These are phyloP conservation scores for Podospora appendiculata DNA, from an alignment of 495 filamentous ascomycete species.

Conservation along the genomic window DNA sequence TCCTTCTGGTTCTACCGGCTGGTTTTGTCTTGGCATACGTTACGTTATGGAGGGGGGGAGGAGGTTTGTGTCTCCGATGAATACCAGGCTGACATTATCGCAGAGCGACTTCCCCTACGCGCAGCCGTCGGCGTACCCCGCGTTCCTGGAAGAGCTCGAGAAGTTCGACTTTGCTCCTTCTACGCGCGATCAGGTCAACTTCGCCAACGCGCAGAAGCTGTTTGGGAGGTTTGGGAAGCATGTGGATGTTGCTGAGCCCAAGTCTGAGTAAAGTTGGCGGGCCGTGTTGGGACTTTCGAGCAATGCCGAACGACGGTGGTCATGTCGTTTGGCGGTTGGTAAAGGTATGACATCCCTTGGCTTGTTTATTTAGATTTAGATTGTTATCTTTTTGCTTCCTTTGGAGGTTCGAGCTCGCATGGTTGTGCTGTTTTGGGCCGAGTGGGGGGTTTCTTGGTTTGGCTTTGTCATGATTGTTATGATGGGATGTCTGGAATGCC, in stretches of 20 bases:
- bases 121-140: constrained; percentile 16
- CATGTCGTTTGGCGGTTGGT: too few relatives aligned
- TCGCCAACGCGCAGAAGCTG: constrained; percentile 14
- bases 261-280: neutral
- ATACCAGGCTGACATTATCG: neutral
- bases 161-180: constrained; percentile 5
- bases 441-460: too few relatives aligned
- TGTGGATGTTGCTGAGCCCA: constrained; percentile 19
- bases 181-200: constrained; percentile 15
- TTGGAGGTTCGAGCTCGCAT: neutral
- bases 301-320: too few relatives aligned
- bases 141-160: constrained; percentile 20
- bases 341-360: too few relatives aligned
- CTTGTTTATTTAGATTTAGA: neutral
- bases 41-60: too few relatives aligned
- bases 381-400: neutral
- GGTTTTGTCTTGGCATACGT: too few relatives aligned
- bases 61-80: too few relatives aligned
- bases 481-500: too few relatives aligned
- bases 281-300: neutral
- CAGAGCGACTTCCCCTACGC: constrained; percentile 25
- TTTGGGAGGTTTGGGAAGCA: constrained; percentile 25
- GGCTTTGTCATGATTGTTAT: too few relatives aligned
- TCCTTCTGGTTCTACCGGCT: neutral
- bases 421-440: too few relatives aligned